A percentile compares a stretch with the other conserved stretches of the same genome.
Conservation (phyloP, 805 yeast genomes). For the Wickerhamiella nectarea region DNA sequence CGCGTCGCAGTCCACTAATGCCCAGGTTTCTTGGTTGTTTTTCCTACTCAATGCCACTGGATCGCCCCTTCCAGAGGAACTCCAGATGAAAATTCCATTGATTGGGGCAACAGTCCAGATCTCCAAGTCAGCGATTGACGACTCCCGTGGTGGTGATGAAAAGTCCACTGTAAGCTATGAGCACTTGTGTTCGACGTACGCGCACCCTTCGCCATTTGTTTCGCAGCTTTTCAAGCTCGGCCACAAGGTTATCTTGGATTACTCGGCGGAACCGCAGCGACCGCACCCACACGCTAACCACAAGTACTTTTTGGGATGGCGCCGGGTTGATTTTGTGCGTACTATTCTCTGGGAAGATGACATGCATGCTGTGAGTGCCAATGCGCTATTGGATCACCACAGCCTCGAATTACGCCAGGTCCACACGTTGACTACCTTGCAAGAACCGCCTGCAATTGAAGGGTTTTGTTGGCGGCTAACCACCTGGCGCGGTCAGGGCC, state of each 20-base stretch:
- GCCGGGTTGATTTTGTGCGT: slow-evolving; percentile 61
- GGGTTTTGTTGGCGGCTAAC: slow-evolving; percentile 59
- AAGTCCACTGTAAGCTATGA: slow-evolving; percentile 7
- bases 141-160: not conserved
- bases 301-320: slow-evolving; percentile 27
- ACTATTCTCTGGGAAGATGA: slow-evolving; percentile 42
- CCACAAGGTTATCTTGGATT: slow-evolving; percentile 6
- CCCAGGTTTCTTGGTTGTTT: slow-evolving; percentile 10
- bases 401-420: slow-evolving; percentile 46
- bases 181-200: slow-evolving; percentile 11
- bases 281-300: not conserved
- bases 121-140: not conserved
- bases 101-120: slow-evolving; percentile 7
- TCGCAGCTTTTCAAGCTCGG: slow-evolving; percentile 5
- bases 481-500: slow-evolving; percentile 34
- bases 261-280: not conserved
- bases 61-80: not conserved
- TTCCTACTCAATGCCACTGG: slow-evolving; percentile 2
- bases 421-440: slow-evolving; percentile 14
- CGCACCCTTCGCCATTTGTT: slow-evolving; percentile 10
- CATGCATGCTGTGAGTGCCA: slow-evolving; percentile 31
- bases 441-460: slow-evolving; percentile 66
- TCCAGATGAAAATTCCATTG: slow-evolving; percentile 9
- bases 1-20: slow-evolving; percentile 1
- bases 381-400: slow-evolving; percentile 34